Evolutionary conservation across 164 flowering plant species (phyloP), one percentile per base, ranked within the genome.

Genomic region (Liriodendron chinense): DNA sequence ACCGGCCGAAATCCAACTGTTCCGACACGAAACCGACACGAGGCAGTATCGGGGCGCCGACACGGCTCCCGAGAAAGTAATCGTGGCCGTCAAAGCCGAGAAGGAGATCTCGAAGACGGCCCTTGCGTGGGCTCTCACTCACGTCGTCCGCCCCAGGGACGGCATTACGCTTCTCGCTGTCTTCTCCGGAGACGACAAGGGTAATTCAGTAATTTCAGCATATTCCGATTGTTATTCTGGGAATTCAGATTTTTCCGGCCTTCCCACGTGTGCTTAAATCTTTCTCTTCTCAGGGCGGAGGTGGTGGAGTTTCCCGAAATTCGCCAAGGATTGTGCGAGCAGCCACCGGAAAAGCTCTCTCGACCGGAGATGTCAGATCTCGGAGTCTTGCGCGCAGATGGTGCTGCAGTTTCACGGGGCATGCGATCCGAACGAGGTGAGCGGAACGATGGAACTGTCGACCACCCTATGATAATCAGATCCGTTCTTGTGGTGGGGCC

Each of bases 351-450:
- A 79, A 16, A 77, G 70, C 59, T 83, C 86, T 74, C 83, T 89
- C 75, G 96, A 92, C 50, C 87, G 87, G 79, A 78, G 85, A 28
- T 77, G 77, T 53, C 84, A 87, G 87, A 93, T 95, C 87, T 90
- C 98, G 3, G 91, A 95, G 67, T 86, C 90, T 21, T 95, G 93
- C 74, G 88, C 98, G 65, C 93, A 88, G 85, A 89, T 95, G 93
- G 84, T 88, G 69, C 91, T 92, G 73, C 93, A 93, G 70, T 82
- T 92, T 71, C 87, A 85, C 68, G 79, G 79, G 22, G 65, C 50
- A 7, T 71, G 25, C 20, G 82, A 86, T 78, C 90, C 84, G 69
- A 81, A 86, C 70, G 83, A 92, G 94, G 98, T 92, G 20, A 79
- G 10, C 49, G 9, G 25, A 34, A 22, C 65, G 64, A 14, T 57